phyloP scores from a whole-genome alignment of 2,329 filamentous ascomycete genomes.

The Rhexocercosporidium sp. region DNA sequence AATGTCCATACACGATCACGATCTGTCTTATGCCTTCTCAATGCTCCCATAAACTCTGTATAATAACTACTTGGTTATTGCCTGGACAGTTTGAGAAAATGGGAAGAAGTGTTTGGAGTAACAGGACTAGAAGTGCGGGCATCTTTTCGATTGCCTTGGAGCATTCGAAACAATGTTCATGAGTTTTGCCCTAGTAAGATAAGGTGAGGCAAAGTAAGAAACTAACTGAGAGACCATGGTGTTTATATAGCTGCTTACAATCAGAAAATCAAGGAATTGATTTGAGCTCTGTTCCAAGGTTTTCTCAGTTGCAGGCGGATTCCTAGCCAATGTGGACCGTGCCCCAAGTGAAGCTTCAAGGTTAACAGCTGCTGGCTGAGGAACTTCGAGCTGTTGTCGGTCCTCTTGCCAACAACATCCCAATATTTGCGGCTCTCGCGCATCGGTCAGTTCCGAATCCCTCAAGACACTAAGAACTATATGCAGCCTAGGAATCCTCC shows the following conservation, averaged over 20 bases:
- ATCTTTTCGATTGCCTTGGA: no score
- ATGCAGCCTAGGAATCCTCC: not conserved
- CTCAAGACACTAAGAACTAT: not conserved
- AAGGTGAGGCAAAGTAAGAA: no score
- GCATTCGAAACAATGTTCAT: no score
- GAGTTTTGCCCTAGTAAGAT: no score
- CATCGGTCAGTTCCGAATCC: no score
- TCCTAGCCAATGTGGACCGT: not conserved
- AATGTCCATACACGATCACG: not conserved
- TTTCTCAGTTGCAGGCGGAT: not conserved
- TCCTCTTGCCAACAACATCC: not conserved
- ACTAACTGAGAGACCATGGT: no score
- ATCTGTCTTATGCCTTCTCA: not conserved
- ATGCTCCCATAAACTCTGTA: not conserved
- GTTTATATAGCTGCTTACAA: no score
- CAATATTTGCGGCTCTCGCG: not conserved
- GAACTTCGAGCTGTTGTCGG: not conserved
- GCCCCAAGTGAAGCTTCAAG: not conserved
- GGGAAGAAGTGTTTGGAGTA: not conserved
- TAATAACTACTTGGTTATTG: constrained; percentile 1
- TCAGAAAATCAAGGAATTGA: no score
- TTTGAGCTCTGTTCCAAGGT: not conserved
- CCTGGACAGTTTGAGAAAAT: not conserved
- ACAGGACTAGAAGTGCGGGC: no score
- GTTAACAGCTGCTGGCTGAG: not conserved